Base-by-base conservation (phyloP, 768 basidiomycete species). In the Cystobasidium tubakii region DNA sequence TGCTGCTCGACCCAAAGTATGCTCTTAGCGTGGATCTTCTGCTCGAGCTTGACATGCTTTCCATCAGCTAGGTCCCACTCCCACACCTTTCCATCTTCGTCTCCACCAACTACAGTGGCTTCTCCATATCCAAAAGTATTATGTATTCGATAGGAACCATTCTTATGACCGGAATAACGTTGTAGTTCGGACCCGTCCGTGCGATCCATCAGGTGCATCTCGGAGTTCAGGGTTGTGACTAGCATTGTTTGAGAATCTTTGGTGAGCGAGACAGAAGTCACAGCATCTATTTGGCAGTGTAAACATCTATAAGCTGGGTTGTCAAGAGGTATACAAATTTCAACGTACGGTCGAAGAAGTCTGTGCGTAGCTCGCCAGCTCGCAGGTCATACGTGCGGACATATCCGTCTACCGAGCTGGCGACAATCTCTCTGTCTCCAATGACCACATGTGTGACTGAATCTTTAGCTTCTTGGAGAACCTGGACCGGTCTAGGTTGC, bases 371-470 rank as follows among this genome's bases (percentile, higher is more conserved):
- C 80, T 95, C 88, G 27, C 96, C 96, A 83, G 89, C 92, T 66
- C 96, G 89, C 36, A 99, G 84, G 81, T 99, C 96, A 81, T 98
- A 97, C 10, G 91, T 91, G 23, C 96, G 87, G 54, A 95, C 87
- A 79, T 89, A 85, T 1, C 96, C 95, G 75, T 99, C 96, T 4
- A 96, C 89, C 1, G 91, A 92, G 25, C 54, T 36, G 10, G 92
- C 92, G 1, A 91, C 84, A 50, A 92, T 85, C 76, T 88, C 84
- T 23, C 69, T 36, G 34, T 54, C 27, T 21, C 66, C 46, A 54
- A 77, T 69, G 31, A 76, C 62, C 31, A 97, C 82, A 21, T 88
- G 85, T 77, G 93, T 92, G 44, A 97, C 86, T 0, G 90, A 87
- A 78, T 97, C 93, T 31, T 87, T 87, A 1, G 92, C 90, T 77